Conservation (phyloP, 148 eudicot genomes). For the Suaeda aralocaspica region DNA sequence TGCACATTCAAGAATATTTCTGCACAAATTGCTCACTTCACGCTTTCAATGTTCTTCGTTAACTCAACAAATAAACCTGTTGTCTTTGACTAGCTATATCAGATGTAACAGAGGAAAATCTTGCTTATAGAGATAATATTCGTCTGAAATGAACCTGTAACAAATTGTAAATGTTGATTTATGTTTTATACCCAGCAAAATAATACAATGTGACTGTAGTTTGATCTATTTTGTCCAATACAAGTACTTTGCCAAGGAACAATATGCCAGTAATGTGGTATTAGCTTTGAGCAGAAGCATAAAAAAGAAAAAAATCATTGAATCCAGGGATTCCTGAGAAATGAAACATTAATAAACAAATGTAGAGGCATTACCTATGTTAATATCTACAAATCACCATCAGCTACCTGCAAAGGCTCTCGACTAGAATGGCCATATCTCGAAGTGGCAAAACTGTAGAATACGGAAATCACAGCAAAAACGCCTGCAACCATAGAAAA, state of each 20-base stretch:
- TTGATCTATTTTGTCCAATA: background rate
- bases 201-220: background rate
- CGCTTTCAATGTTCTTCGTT: too few relatives aligned
- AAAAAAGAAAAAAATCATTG: too few relatives aligned
- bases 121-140: background rate
- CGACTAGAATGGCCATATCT: constrained; percentile 34
- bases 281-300: too few relatives aligned
- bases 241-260: too few relatives aligned
- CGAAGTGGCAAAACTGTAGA: constrained; percentile 41
- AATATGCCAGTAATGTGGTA: too few relatives aligned
- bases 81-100: too few relatives aligned
- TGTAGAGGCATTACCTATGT: too few relatives aligned
- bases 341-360: too few relatives aligned
- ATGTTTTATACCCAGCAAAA: background rate
- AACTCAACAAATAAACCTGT: too few relatives aligned
- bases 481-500: constrained; percentile 53
- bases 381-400: constrained; percentile 22
- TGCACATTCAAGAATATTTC: too few relatives aligned
- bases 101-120: background rate
- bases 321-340: too few relatives aligned
- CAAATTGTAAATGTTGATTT: background rate
- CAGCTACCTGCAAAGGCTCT: constrained; percentile 10
- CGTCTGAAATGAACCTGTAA: background rate
- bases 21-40: too few relatives aligned
- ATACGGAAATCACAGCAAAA: constrained; percentile 37